Evolutionary conservation across 2,329 filamentous ascomycete species (phyloP).

Genomic region (Pyrenophora teres): DNA sequence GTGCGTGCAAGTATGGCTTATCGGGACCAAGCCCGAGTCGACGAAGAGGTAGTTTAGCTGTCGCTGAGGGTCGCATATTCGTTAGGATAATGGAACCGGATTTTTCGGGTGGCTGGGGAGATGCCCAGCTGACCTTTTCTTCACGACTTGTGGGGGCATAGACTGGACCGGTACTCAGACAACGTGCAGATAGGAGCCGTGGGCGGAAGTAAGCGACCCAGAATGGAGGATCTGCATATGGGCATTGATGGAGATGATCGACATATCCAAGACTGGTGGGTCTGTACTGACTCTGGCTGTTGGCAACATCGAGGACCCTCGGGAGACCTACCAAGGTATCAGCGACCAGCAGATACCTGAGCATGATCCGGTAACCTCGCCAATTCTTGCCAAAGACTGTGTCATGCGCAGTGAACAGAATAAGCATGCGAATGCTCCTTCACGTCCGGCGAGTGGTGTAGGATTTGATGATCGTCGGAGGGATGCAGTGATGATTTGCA

Average conservation of each 20-base stretch:
- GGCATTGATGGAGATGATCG: conserved; percentile 46
- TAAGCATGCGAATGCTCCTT: conserved; percentile 13
- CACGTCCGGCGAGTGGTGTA: not conserved
- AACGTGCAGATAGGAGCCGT: conserved; percentile 41
- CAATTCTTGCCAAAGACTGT: conserved; percentile 21
- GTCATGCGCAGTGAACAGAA: not conserved
- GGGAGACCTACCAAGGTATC: conserved; percentile 24
- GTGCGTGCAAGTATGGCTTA: conserved; percentile 19
- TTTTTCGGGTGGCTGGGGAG: conserved; percentile 45
- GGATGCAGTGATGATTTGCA: not conserved
- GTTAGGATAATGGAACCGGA: conserved; percentile 44
- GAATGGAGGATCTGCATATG: conserved; percentile 48
- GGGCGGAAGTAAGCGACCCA: conserved; percentile 47
- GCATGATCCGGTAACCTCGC: no score
- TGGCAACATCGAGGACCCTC: conserved; percentile 32
- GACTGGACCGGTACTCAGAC: conserved; percentile 50
- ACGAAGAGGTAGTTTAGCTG: conserved; percentile 20
- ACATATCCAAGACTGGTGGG: conserved; percentile 51
- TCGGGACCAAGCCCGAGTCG: not conserved
- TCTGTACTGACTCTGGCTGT: conserved; percentile 45
- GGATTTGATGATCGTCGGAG: conserved; percentile 7
- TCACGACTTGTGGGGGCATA: conserved; percentile 24
- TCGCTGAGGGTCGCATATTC: conserved; percentile 47
- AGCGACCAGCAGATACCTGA: conserved; percentile 38
- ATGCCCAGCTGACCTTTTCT: conserved; percentile 31